Evolutionary conservation across 805 yeast species (phyloP).

Genomic region (Vanderwaltozyma polyspora): DNA sequence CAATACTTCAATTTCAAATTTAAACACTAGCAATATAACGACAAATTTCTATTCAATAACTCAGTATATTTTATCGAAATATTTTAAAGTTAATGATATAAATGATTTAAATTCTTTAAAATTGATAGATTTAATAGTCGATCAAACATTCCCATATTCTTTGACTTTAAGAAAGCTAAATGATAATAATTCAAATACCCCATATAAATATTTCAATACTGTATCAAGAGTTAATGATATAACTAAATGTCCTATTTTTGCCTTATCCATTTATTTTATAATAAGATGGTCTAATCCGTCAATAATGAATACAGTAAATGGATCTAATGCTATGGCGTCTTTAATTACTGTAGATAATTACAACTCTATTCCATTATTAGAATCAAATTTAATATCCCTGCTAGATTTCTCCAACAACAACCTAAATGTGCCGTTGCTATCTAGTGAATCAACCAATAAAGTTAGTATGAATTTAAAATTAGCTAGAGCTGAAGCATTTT

Average conservation of each 20-base stretch:
- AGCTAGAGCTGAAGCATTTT: conserved; percentile 13
- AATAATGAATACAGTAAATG: no score
- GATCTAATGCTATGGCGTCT: no score
- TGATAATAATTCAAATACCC: conserved; percentile 14
- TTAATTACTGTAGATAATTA: conserved; percentile 15
- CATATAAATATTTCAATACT: conserved; percentile 26
- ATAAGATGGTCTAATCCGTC: conserved; percentile 22
- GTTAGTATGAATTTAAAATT: conserved; percentile 4
- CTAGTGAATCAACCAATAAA: not conserved
- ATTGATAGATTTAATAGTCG: conserved; percentile 24
- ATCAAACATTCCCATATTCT: conserved; percentile 27
- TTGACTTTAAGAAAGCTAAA: conserved; percentile 26
- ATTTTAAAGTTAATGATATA: conserved; percentile 18
- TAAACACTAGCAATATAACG: conserved; percentile 3
- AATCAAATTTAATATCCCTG: conserved; percentile 10
- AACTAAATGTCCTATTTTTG: conserved; percentile 26
- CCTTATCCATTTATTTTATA: conserved; percentile 24
- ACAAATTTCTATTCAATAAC: conserved; percentile 21
- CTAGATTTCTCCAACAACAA: not conserved
- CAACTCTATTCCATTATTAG: conserved; percentile 14
- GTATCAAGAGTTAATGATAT: conserved; percentile 24
- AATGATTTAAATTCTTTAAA: conserved; percentile 12
- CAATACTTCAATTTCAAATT: not conserved
- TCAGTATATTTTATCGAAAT: conserved; percentile 22
- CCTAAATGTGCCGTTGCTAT: no score